Percentiles rank a stretch among this genome's conserved stretches.
phyloP scores from a whole-genome alignment of 2,329 filamentous ascomycete species.

The Curvularia verruculosa region DNA sequence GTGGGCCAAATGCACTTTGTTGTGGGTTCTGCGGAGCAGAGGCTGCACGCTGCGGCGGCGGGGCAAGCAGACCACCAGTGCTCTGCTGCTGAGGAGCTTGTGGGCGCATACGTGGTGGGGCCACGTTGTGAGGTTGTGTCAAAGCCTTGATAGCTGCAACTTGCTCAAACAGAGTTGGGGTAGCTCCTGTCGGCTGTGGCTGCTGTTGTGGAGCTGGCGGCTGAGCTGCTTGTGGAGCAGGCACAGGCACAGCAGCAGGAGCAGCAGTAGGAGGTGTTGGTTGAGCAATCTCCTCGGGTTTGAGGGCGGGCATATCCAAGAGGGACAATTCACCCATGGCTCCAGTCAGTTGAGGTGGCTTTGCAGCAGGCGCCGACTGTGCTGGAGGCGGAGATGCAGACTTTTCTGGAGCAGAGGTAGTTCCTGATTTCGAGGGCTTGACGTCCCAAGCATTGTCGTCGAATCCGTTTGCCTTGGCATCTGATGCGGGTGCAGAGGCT shows the following conservation, averaged over 20 bases:
- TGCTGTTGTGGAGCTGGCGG: slow-evolving; percentile 43
- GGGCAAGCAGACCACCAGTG: slow-evolving; percentile 70
- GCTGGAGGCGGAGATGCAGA: slow-evolving; percentile 48
- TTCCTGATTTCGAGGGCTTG: slow-evolving; percentile 73
- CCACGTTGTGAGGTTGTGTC: slow-evolving; percentile 46
- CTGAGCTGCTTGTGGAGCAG: slow-evolving; percentile 52
- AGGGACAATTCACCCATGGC: slow-evolving; percentile 73
- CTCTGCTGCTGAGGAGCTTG: slow-evolving; percentile 68
- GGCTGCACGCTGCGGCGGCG: slow-evolving; percentile 79
- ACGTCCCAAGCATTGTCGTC: slow-evolving; percentile 98
- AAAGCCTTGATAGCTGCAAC: slow-evolving; percentile 48
- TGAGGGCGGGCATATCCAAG: slow-evolving; percentile 57
- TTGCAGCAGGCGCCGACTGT: slow-evolving; percentile 48
- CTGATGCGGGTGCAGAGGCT: slow-evolving; percentile 54
- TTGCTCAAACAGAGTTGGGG: slow-evolving; percentile 46
- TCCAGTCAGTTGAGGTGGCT: slow-evolving; percentile 59
- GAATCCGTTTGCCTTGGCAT: slow-evolving; percentile 69
- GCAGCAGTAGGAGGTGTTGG: slow-evolving; percentile 41
- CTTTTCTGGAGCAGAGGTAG: slow-evolving; percentile 15
- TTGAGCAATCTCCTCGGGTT: slow-evolving; percentile 50
- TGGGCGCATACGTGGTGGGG: slow-evolving; percentile 69
- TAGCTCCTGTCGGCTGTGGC: slow-evolving; percentile 54
- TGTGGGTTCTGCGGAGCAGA: slow-evolving; percentile 81
- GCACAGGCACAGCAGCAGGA: slow-evolving; percentile 44
- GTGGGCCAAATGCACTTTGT: slow-evolving; percentile 71